A percentile compares a stretch with the other conserved stretches of the same genome.
Conservation (phyloP, 805 yeast species). For the Metschnikowia peoriensis region DNA sequence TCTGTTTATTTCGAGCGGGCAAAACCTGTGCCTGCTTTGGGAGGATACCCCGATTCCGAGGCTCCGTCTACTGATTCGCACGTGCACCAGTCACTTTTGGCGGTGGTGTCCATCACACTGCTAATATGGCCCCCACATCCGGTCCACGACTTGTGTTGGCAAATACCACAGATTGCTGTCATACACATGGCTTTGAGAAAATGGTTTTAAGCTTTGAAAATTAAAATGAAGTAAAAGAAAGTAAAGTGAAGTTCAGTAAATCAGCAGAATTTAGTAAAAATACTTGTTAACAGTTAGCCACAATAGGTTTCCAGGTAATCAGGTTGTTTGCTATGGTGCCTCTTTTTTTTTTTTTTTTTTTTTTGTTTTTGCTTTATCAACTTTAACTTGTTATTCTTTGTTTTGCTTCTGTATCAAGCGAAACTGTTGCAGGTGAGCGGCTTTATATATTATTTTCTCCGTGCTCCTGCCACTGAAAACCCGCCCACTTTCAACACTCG, state of each 20-base stretch:
- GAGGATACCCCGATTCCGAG: conserved; percentile 47
- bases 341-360: too few relatives aligned
- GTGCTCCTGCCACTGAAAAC: not conserved
- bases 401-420: too few relatives aligned
- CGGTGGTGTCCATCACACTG: conserved; percentile 54
- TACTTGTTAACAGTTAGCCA: too few relatives aligned
- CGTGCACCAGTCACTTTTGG: conserved; percentile 51
- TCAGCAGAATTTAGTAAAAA: too few relatives aligned
- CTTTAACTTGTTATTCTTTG: too few relatives aligned
- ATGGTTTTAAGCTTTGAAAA: too few relatives aligned
- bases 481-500: not conserved
- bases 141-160: conserved; percentile 58
- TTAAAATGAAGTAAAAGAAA: too few relatives aligned
- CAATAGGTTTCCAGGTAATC: too few relatives aligned
- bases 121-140: conserved; percentile 60
- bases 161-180: conserved; percentile 38
- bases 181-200: conserved; percentile 26
- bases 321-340: too few relatives aligned
- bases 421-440: not conserved
- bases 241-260: too few relatives aligned
- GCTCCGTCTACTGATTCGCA: conserved; percentile 46
- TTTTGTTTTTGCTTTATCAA: too few relatives aligned
- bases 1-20: conserved; percentile 24
- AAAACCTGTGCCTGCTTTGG: conserved; percentile 62
- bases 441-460: not conserved